A percentile compares a stretch with the other conserved stretches of the same genome.
Evolutionary conservation across 257 asterid genomes (phyloP).

Genomic region (Knoxia roxburghii): DNA sequence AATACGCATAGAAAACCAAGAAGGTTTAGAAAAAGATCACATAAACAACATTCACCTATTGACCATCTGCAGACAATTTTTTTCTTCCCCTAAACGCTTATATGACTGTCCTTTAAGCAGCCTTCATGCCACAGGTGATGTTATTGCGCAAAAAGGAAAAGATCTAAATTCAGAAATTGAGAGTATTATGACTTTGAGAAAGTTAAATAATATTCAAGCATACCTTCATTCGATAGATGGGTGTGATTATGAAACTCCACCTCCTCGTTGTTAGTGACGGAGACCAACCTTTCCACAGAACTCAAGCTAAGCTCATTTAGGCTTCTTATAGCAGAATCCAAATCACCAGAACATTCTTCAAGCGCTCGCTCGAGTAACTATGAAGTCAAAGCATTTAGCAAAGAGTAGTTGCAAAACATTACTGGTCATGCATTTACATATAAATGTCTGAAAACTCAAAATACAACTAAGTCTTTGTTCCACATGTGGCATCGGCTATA

Average conservation of each 20-base stretch:
- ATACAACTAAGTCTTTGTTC: too few species aligned
- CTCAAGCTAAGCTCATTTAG: slow-evolving; percentile 75
- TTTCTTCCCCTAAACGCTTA: too few species aligned
- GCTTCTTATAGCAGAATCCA: slow-evolving; percentile 79
- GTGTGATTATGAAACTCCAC: slow-evolving; percentile 27
- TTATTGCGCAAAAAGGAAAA: background rate
- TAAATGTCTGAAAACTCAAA: too few species aligned
- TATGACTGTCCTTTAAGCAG: too few species aligned
- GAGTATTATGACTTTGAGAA: background rate
- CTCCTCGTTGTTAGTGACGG: slow-evolving; percentile 29
- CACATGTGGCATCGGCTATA: too few species aligned
- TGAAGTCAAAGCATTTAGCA: slow-evolving; percentile 22
- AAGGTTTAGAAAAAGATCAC: background rate
- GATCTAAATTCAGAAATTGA: background rate
- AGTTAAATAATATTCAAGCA: slow-evolving; percentile 9
- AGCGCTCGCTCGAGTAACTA: slow-evolving; percentile 77
- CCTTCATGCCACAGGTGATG: too few species aligned
- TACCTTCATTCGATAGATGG: slow-evolving; percentile 44
- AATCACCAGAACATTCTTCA: slow-evolving; percentile 63
- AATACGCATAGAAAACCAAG: background rate
- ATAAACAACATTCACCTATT: background rate
- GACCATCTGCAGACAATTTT: too few species aligned
- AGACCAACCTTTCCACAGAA: slow-evolving; percentile 33
- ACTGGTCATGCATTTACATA: background rate
- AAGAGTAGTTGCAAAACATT: background rate